Evolutionary conservation across 192 early-diverging fungal species (phyloP), one percentile per base, ranked within the genome.

Genomic region (Spizellomyces punctatus): DNA sequence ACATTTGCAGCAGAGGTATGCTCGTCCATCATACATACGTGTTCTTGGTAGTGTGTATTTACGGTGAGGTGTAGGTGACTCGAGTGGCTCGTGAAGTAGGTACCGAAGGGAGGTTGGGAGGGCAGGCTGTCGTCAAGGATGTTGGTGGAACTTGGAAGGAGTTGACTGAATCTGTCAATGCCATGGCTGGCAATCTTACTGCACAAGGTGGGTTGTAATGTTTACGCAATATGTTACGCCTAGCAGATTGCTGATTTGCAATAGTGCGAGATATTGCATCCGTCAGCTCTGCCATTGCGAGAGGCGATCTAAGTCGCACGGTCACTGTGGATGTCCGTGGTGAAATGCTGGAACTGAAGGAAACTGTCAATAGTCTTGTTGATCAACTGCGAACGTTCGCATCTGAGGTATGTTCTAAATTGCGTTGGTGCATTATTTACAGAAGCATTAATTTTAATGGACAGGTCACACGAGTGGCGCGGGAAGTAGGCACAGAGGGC

Each of bases 281-380:
- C 52, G 89, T 92, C 9, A 83, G 78, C 46, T 86, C 80, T 54
- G 83, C 91, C 0, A 87, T 92, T 8, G 87, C 85, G 4, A 57
- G 68, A n/a, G 91, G 91, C 10, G 87, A 92, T 66, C 70, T 92
- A 17, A 82, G 81, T 9, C 86, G 88, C 71, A 85, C 79, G n/a
- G 83, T 92, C 62, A 73, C 82, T 36, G 86, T 90, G 8, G 84
- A 88, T 43, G 84, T 78, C n/a, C 75, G 76, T 50, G 91, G 91
- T 57, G 91, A 92, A 76, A 86, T 90, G 61, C 70, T 80, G 41
- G 88, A 90, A 58, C 78, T 92, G 7, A 90, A 89, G 71, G 74
- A 81, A n/a, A 90, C 88, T 0, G 83, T 92, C 67, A 92, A 92
- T 79, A 78, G 63, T 42, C 89, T 92, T 84, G 91, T 92, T 19